A percentile compares a stretch with the other conserved stretches of the same genome.
These are phyloP conservation scores for Arthroderma sp. DNA, from an alignment of 2,329 filamentous ascomycete genomes.

Conservation along the genomic window DNA sequence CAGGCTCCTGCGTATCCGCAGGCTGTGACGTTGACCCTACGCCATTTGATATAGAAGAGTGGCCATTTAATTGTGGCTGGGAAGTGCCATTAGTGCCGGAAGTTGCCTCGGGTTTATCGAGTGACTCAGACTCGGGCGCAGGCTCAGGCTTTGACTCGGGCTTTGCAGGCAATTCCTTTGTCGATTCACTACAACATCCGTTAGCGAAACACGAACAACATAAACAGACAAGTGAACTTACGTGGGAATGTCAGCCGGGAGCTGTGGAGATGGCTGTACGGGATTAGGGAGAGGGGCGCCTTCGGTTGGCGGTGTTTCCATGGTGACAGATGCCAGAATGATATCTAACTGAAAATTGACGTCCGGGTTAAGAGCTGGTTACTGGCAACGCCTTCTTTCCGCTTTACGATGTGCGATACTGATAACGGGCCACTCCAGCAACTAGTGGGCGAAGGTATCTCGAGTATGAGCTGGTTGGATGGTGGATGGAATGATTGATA, in stretches of 20 bases:
- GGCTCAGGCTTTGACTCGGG: no score
- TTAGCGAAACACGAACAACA: background rate
- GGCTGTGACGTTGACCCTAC: background rate
- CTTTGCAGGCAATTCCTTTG: background rate
- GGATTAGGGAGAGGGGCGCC: background rate
- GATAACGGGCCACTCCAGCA: no score
- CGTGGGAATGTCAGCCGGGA: no score
- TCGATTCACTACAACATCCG: background rate
- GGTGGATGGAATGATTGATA: no score
- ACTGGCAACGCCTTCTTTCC: background rate
- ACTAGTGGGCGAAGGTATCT: no score
- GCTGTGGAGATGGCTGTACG: background rate
- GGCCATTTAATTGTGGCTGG: constrained; percentile 8
- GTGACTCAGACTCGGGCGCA: background rate
- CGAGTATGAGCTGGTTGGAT: no score
- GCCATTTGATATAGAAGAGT: constrained; percentile 7
- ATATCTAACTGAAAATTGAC: background rate
- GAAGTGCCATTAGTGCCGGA: background rate
- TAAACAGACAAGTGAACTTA: background rate
- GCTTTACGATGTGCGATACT: background rate
- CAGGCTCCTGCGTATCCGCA: background rate
- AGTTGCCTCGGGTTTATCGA: background rate
- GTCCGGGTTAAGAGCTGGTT: background rate
- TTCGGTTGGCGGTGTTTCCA: background rate
- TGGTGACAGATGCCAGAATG: background rate